Evolutionary conservation across 1,139 yeast species (phyloP).

Genomic region (Geotrichum fermentans): DNA sequence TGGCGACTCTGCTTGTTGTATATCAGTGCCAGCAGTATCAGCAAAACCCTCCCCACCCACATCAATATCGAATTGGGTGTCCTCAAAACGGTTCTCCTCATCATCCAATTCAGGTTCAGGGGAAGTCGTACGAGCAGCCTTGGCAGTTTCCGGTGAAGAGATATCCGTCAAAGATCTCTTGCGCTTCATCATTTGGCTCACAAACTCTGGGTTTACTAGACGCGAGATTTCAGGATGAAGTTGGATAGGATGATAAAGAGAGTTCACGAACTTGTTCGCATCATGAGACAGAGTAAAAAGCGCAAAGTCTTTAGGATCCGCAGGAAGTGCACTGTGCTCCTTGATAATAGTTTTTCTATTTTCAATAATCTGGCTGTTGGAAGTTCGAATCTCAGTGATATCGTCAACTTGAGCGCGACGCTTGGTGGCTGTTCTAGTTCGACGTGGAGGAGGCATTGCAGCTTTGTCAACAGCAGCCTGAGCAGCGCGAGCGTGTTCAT

Average conservation of each 20-base stretch:
- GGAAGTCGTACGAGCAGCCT: constrained; percentile 12
- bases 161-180: constrained; percentile 28
- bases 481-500: constrained; percentile 16
- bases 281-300: constrained; percentile 19
- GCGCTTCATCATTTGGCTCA: constrained; percentile 29
- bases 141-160: constrained; percentile 25
- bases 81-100: constrained; percentile 9
- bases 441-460: constrained; percentile 8
- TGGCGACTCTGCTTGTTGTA: neutral
- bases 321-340: constrained; percentile 22
- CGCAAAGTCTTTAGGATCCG: constrained; percentile 21
- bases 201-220: constrained; percentile 27
- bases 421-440: constrained; percentile 7
- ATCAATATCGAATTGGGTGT: constrained; percentile 15
- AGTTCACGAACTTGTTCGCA: constrained; percentile 16
- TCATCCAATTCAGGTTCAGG: constrained; percentile 2
- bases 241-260: constrained; percentile 20
- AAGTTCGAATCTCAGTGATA: constrained; percentile 17
- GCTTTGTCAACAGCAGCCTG: constrained; percentile 5
- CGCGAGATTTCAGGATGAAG: constrained; percentile 22
- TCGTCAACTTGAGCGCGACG: constrained; percentile 19
- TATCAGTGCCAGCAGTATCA: neutral
- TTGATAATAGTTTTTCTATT: constrained; percentile 21
- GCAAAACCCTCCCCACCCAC: neutral
- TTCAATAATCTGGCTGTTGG: constrained; percentile 13